Base-by-base conservation (phyloP, 768 basidiomycete species). In the Dentipellis sp. region DNA sequence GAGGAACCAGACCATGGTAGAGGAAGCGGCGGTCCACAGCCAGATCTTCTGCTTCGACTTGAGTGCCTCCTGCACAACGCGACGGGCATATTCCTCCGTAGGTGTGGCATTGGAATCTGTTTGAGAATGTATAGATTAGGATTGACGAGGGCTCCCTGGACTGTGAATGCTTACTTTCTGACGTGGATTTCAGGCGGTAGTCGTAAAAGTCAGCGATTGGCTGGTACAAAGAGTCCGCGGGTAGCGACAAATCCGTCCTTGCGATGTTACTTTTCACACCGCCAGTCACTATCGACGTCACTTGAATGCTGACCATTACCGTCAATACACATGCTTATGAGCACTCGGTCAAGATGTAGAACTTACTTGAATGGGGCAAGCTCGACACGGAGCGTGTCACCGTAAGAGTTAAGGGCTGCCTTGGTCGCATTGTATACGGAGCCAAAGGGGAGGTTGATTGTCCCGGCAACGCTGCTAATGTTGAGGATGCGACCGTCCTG, bases 301-400 rank as follows among this genome's bases (percentile, higher is more conserved):
- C 29, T 6, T 29, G 29, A 29, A 29, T 29, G 29, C 29, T 29
- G 6, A 6, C 3, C 29, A 29, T 29, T 29, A 6, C 29, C 29
- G 29, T 29, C 29, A 6, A 6, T 29, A 29, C 29, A 29, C 3
- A 52, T 16, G 12, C 16, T 8, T 52, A 52, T 34, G 34, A 36
- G 34, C 34, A 38, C 37, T 38, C 29, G 6, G 12, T 49, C 9
- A 52, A 34, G 21, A 52, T 16, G 51, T 16, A 38, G 10, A 7
- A 52, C 35, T 17, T 16, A 52, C 51, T 63, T 61, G 60, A 72
- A 71, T 6, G 71, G 71, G 16, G 58, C 66, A 14, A 72, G 54
- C 50, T 72, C 71, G 10, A 71, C 52, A 1, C 71, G 62, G 8
- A 72, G 57, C 4, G 66, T 69, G 56, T 72, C 62, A 6, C 66